Percentiles rank a stretch among this genome's conserved stretches.
These are phyloP conservation scores for Physocladia obscura DNA, from an alignment of 192 early-diverging fungal genomes.

Conservation along the genomic window DNA sequence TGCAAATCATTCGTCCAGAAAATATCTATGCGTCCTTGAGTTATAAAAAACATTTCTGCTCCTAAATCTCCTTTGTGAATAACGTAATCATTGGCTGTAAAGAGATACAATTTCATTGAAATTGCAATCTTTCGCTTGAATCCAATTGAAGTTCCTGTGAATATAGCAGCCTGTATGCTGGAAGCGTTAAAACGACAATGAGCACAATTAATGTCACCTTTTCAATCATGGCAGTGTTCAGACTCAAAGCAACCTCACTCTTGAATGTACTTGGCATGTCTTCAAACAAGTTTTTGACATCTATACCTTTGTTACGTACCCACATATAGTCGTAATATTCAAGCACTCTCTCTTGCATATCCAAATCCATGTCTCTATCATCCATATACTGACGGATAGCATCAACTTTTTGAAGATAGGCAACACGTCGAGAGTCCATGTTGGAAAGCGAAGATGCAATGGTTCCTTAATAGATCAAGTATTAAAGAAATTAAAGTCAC, in stretches of 20 bases:
- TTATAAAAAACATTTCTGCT: slow-evolving; percentile 55
- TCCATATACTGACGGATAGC: slow-evolving; percentile 55
- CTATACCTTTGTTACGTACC: slow-evolving; percentile 57
- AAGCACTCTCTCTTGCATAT: slow-evolving; percentile 53
- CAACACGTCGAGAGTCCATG: slow-evolving; percentile 54
- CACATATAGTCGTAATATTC: slow-evolving; percentile 59
- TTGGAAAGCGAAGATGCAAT: slow-evolving; percentile 56
- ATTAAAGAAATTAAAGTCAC: not conserved
- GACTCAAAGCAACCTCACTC: slow-evolving; percentile 54
- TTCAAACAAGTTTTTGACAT: slow-evolving; percentile 47
- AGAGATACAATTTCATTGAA: slow-evolving; percentile 50
- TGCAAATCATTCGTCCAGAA: slow-evolving; percentile 39
- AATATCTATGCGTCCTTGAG: slow-evolving; percentile 54
- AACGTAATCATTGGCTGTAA: slow-evolving; percentile 56
- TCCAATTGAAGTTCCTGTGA: slow-evolving; percentile 45
- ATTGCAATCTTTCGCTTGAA: slow-evolving; percentile 51
- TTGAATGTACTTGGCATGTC: slow-evolving; percentile 55
- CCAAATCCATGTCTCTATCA: slow-evolving; percentile 51
- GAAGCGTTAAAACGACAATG: not conserved
- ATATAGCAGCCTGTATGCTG: slow-evolving; percentile 40
- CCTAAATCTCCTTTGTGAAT: slow-evolving; percentile 50
- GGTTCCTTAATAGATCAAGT: slow-evolving; percentile 20
- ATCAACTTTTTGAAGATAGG: slow-evolving; percentile 53
- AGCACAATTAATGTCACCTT: slow-evolving; percentile 34
- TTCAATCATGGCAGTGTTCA: slow-evolving; percentile 53